phyloP scores from a whole-genome alignment of 2,329 filamentous ascomycete genomes.

The Periconia digitata region DNA sequence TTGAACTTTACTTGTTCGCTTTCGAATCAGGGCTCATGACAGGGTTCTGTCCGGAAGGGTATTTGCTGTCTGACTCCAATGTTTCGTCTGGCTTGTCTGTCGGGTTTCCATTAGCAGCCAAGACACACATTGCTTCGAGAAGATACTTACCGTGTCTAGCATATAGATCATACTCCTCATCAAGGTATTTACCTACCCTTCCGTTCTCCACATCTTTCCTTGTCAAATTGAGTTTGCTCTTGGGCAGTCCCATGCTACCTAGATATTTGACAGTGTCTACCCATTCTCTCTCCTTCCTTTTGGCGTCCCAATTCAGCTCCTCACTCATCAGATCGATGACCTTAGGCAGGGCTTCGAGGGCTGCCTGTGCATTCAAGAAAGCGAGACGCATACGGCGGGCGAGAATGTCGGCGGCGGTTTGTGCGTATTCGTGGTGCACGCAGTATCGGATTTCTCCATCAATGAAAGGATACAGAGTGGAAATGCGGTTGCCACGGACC shows the following conservation, averaged over 20 bases:
- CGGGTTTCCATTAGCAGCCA: conserved; percentile 1
- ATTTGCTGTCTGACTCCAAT: conserved; percentile 53
- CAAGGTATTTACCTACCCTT: conserved; percentile 43
- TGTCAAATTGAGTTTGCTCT: conserved; percentile 57
- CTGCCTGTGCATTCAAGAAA: conserved; percentile 89
- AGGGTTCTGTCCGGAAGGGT: conserved; percentile 48
- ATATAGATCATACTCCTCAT: conserved; percentile 54
- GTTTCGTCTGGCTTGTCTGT: conserved; percentile 58
- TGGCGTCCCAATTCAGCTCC: conserved; percentile 76
- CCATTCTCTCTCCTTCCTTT: conserved; percentile 79
- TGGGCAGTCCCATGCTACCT: conserved; percentile 63
- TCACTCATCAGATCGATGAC: conserved; percentile 89
- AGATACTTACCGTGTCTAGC: conserved; percentile 51
- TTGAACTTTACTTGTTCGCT: conserved; percentile 51
- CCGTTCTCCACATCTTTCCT: conserved; percentile 63
- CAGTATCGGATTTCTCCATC: conserved; percentile 91
- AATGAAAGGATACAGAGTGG: conserved; percentile 81
- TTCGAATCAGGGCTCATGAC: conserved; percentile 46
- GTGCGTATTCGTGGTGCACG: conserved; percentile 84
- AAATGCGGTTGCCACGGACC: conserved; percentile 77
- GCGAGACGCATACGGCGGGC: conserved; percentile 81
- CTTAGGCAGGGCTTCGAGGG: conserved; percentile 78
- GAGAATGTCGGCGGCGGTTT: conserved; percentile 85
- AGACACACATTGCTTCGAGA: not conserved
- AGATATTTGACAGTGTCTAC: conserved; percentile 65